Percentiles rank a stretch among this genome's conserved stretches.
phyloP scores from a whole-genome alignment of 495 filamentous ascomycete species.

The Cercophora samala region DNA sequence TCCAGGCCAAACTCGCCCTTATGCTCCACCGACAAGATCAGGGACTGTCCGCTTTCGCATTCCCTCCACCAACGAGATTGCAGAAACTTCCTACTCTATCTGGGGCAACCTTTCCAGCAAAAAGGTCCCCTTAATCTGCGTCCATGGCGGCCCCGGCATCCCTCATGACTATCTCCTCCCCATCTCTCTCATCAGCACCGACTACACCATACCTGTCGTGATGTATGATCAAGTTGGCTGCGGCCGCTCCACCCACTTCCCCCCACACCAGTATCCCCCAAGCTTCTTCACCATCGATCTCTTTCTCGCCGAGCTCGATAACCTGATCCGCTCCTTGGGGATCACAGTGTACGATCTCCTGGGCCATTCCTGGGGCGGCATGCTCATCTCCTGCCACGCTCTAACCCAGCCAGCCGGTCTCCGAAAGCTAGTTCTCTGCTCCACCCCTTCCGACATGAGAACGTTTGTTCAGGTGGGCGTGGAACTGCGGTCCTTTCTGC shows the following conservation, averaged over 20 bases:
- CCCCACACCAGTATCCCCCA: conserved; percentile 38
- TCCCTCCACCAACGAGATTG: conserved; percentile 12
- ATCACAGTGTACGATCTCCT: conserved; percentile 43
- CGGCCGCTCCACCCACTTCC: conserved; percentile 46
- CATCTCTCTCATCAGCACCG: conserved; percentile 34
- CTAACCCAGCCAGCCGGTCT: conserved; percentile 23
- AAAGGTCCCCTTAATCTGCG: conserved; percentile 36
- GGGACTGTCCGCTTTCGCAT: conserved; percentile 18
- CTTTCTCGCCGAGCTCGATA: conserved; percentile 50
- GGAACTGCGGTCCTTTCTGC: conserved; percentile 19
- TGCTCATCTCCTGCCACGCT: conserved; percentile 41
- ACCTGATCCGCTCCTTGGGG: conserved; percentile 42
- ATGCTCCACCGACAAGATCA: conserved; percentile 11
- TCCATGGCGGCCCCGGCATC: conserved; percentile 50
- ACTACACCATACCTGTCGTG: conserved; percentile 40
- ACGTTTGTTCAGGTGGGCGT: conserved; percentile 18
- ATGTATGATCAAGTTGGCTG: conserved; percentile 55
- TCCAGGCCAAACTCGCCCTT: conserved; percentile 13
- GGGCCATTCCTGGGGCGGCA: conserved; percentile 53
- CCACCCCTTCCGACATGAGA: conserved; percentile 30
- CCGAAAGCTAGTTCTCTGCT: conserved; percentile 23
- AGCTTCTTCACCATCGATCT: conserved; percentile 48
- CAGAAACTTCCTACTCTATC: conserved; percentile 15
- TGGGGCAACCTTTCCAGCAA: conserved; percentile 14
- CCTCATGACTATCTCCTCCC: conserved; percentile 44